Conservation (phyloP, 345 rosid genomes). For the Populus simonii region DNA sequence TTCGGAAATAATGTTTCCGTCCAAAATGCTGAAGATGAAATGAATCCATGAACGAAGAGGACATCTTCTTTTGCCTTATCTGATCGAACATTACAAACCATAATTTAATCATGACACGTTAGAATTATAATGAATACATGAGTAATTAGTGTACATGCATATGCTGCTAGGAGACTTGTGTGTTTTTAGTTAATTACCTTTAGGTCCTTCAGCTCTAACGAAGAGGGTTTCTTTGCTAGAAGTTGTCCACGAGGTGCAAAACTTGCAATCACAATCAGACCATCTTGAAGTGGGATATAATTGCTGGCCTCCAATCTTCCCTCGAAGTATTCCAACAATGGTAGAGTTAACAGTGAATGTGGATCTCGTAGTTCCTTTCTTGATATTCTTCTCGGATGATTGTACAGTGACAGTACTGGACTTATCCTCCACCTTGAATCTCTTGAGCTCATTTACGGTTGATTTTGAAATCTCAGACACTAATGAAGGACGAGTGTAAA, state of each 20-base stretch:
- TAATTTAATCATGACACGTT: neutral
- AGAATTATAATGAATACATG: neutral
- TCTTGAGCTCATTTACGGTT: slow-evolving; percentile 23
- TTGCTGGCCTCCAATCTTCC: slow-evolving; percentile 43
- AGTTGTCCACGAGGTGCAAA: slow-evolving; percentile 74
- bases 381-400: slow-evolving; percentile 31
- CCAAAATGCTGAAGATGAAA: slow-evolving; percentile 95
- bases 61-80: slow-evolving; percentile 69
- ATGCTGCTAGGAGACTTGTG: too few relatives aligned
- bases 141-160: too few relatives aligned
- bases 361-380: slow-evolving; percentile 36
- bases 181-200: slow-evolving; percentile 23
- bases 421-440: slow-evolving; percentile 25
- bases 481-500: slow-evolving; percentile 63
- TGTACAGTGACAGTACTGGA: slow-evolving; percentile 14
- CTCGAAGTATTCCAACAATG: slow-evolving; percentile 62
- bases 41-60: slow-evolving; percentile 95
- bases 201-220: slow-evolving; percentile 58
- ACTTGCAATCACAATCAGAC: slow-evolving; percentile 87
- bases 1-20: slow-evolving; percentile 92
- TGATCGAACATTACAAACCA: slow-evolving; percentile 8
- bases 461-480: slow-evolving; percentile 38
- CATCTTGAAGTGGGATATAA: slow-evolving; percentile 58
- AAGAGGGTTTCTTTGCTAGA: slow-evolving; percentile 55
- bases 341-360: slow-evolving; percentile 53